A percentile compares a stretch with the other conserved stretches of the same genome.
phyloP scores from a whole-genome alignment of 495 filamentous ascomycete genomes.

The Sordaria brevicollis region DNA sequence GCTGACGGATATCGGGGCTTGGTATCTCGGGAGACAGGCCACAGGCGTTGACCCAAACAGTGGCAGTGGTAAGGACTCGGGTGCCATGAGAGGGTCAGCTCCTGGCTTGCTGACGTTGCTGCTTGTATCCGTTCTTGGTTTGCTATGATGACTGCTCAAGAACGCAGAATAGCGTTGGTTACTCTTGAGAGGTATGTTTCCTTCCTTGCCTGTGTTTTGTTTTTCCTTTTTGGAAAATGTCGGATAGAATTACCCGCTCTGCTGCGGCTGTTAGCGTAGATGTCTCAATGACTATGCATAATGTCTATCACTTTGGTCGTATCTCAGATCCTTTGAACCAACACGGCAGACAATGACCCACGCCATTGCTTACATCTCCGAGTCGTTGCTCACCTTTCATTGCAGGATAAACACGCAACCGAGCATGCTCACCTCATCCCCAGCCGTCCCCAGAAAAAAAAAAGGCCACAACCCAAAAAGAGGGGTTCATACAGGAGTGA shows the following conservation, averaged over 20 bases:
- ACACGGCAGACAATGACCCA: neutral
- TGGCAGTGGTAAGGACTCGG: neutral
- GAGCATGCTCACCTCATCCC: neutral
- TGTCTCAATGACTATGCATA: neutral
- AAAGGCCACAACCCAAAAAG: neutral
- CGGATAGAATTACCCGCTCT: neutral
- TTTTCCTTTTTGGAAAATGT: neutral
- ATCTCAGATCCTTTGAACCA: neutral
- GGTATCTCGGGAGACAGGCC: slow-evolving; percentile 52
- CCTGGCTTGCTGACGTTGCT: neutral
- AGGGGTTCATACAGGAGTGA: neutral
- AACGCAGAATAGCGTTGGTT: neutral
- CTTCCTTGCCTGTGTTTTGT: neutral
- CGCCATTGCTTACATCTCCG: neutral
- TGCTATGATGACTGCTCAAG: neutral
- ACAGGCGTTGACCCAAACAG: slow-evolving; percentile 33
- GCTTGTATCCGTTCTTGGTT: neutral
- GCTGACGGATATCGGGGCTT: slow-evolving; percentile 63
- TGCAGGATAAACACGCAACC: neutral
- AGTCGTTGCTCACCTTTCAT: neutral
- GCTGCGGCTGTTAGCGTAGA: neutral
- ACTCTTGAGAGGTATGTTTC: neutral
- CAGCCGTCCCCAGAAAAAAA: neutral
- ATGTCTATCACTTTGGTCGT: too few relatives aligned
- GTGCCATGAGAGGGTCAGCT: neutral